Percentiles rank a stretch among this genome's conserved stretches.
These are phyloP conservation scores for Auricularia auricula-judae DNA, from an alignment of 768 basidiomycete species.

Conservation along the genomic window DNA sequence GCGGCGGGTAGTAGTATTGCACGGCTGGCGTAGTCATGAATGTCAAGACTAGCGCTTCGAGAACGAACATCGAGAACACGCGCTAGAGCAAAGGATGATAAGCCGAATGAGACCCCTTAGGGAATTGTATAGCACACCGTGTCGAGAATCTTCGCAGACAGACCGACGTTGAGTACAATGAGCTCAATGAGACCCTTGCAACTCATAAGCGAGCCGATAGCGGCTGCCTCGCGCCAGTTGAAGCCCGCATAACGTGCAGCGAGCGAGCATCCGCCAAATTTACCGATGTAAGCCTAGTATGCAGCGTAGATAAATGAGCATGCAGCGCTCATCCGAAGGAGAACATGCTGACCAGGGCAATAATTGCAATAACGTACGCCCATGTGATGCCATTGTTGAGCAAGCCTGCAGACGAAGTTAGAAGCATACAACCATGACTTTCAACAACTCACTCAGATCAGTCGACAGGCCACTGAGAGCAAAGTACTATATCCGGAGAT, in stretches of 20 bases:
- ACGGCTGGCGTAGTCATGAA: conserved; percentile 80
- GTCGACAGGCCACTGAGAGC: conserved; percentile 86
- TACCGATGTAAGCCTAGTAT: conserved; percentile 59
- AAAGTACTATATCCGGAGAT: conserved; percentile 56
- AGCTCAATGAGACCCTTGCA: conserved; percentile 92
- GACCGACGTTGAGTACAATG: conserved; percentile 91
- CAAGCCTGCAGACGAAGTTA: conserved; percentile 30
- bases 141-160: conserved; percentile 64
- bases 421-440: background rate
- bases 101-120: no score
- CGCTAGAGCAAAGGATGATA: conserved; percentile 25
- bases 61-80: conserved; percentile 93
- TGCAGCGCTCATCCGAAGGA: no score
- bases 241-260: conserved; percentile 63
- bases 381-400: conserved; percentile 80
- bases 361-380: conserved; percentile 80
- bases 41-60: conserved; percentile 72
- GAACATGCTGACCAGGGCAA: conserved; percentile 24
- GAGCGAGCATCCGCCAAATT: conserved; percentile 76
- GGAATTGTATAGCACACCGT: conserved; percentile 8
- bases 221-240: conserved; percentile 65
- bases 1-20: conserved; percentile 52
- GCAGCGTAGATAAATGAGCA: no score
- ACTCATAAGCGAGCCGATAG: conserved; percentile 88
- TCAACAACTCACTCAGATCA: conserved; percentile 33